These are phyloP conservation scores for Eragrostis tef DNA, from an alignment of 202 grass and related monocot species.

Conservation along the genomic window DNA sequence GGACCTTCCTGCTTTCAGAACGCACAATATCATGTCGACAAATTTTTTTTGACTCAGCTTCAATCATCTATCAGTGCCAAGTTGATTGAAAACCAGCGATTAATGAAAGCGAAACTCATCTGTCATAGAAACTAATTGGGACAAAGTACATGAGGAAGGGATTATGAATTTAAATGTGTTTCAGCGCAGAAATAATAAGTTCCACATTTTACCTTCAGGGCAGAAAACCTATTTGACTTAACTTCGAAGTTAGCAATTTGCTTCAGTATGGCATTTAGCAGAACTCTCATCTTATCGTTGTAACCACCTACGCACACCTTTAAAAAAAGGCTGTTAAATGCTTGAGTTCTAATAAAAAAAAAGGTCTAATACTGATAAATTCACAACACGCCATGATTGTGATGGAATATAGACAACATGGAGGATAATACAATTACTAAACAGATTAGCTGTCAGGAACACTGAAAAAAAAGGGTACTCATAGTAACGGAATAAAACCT, in stretches of 20 bases:
- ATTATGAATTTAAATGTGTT: conserved; percentile 7
- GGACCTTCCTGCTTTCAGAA: conserved; percentile 1
- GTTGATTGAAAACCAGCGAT: neutral
- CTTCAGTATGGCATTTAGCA: conserved; percentile 75
- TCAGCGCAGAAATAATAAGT: conserved; percentile 10
- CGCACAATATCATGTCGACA: conserved; percentile 38
- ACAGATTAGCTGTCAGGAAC: neutral
- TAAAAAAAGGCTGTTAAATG: conserved; percentile 31
- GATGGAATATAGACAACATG: conserved; percentile 14
- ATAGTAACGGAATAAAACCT: conserved; percentile 59
- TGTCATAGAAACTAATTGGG: neutral
- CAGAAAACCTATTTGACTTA: conserved; percentile 83
- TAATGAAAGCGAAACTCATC: conserved; percentile 28
- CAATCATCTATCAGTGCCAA: conserved; percentile 23
- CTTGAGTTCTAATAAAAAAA: conserved; percentile 35
- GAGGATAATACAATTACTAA: conserved; percentile 13
- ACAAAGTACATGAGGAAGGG: conserved; percentile 27
- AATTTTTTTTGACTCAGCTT: neutral
- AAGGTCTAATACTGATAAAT: conserved; percentile 24
- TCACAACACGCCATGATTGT: conserved; percentile 33
- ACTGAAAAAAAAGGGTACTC: conserved; percentile 2
- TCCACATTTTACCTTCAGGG: conserved; percentile 67
- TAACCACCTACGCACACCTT: conserved; percentile 80
- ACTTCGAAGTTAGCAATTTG: conserved; percentile 88
- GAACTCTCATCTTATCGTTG: conserved; percentile 91